Conservation (phyloP, 1,284 basidiomycete genomes). For the Porphyrellus sp. region DNA sequence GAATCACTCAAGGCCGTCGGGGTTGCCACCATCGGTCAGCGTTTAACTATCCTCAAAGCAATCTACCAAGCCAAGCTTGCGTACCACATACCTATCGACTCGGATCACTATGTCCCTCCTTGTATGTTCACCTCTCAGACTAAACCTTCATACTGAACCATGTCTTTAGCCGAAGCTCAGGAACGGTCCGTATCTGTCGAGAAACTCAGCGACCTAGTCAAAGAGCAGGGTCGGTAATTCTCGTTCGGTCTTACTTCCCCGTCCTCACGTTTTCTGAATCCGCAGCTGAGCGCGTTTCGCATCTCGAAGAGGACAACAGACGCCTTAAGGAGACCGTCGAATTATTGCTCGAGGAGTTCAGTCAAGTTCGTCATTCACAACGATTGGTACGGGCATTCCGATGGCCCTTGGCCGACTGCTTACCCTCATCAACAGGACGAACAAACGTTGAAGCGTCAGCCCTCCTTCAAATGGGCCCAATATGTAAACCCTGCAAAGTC, state of each 20-base stretch:
- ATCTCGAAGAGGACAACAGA: conserved; percentile 75
- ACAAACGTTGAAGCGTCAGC: conserved; percentile 58
- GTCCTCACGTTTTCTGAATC: conserved; percentile 1
- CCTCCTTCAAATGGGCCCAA: conserved; percentile 81
- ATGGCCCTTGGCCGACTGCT: conserved; percentile 9
- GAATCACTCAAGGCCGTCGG: conserved; percentile 84
- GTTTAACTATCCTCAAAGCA: conserved; percentile 84
- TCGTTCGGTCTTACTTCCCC: conserved; percentile 4
- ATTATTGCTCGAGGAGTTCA: conserved; percentile 65
- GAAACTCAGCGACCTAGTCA: conserved; percentile 64
- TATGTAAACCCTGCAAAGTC: conserved; percentile 70
- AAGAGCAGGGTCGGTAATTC: conserved; percentile 65
- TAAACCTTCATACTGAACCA: conserved; percentile 12
- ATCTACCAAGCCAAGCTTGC: conserved; percentile 86
- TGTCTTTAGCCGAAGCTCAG: conserved; percentile 57
- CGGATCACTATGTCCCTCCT: conserved; percentile 86
- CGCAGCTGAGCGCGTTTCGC: conserved; percentile 64
- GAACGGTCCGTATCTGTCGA: conserved; percentile 63
- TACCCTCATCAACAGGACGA: conserved; percentile 42
- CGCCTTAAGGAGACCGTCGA: conserved; percentile 60
- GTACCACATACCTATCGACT: conserved; percentile 78
- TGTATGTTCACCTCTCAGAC: conserved; percentile 50
- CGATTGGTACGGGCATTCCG: conserved; percentile 19
- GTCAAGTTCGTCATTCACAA: conserved; percentile 25
- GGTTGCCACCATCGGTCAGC: conserved; percentile 80